Base-by-base conservation (phyloP, 345 rosid species). In the Luvunga scandens region DNA sequence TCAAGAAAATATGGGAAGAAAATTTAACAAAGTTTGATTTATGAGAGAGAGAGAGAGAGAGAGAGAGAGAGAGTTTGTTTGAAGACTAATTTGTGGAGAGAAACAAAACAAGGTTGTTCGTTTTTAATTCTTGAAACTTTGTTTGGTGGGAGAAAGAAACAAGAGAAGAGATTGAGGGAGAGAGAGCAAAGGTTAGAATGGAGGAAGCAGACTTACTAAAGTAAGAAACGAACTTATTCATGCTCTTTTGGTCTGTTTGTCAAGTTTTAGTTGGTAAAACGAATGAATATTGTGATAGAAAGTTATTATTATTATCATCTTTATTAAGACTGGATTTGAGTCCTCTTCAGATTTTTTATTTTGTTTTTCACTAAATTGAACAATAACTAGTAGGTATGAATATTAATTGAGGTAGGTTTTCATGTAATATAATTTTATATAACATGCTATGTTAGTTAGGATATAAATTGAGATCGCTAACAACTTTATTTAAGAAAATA, bases 91-190 rank as follows among this genome's bases (percentile, higher is more conserved):
- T 65, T 31, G 38, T 31, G n/a, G 22, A 63, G 66, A 63, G 9
- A 63, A 63, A 63, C 22, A 33, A n/a, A 27, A 53, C 0, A 25
- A 13, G 13, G 2, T 19, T 31, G 42, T 21, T 65, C 33, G 42
- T 65, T 33, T 31, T 31, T 66, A 73, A 69, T 36, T 45, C 57
- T 69, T 38, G 57, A 45, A 16, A 12, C 34, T 31, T 57, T 34
- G 76, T 28, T 72, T 60, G 66, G 33, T 34, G 50, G 14, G 65
- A 45, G 50, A 56, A 12, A 72, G 63, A 71, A 56, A 71, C 28
- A 71, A 71, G 31, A 16, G 61, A 25, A 31, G 22, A 21, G 42
- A 71, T 38, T 21, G 42, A 71, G 45, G 34, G 25, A 57, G 64
- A 48, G 66, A 31, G 28, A 25, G 65, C 27, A 8, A 14, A 64